These are phyloP conservation scores for Cenchrus fungigraminus DNA, from an alignment of 176 grass and related monocot species.

Conservation along the genomic window DNA sequence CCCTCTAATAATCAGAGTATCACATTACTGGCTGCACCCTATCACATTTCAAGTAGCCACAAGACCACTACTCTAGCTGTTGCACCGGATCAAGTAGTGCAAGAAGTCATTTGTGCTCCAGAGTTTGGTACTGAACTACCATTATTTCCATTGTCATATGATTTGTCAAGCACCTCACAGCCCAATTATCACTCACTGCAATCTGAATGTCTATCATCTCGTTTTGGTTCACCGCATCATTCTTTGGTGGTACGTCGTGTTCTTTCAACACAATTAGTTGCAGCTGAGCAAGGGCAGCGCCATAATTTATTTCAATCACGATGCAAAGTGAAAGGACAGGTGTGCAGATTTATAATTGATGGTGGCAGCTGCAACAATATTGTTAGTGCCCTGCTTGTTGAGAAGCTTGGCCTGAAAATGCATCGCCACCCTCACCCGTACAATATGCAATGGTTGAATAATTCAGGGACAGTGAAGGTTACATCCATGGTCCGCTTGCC, in stretches of 20 bases:
- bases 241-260: not conserved
- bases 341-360: not conserved
- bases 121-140: not conserved
- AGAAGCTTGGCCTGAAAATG: no score
- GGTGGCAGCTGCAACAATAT: no score
- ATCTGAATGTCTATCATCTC: not conserved
- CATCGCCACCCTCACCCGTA: no score
- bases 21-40: not conserved
- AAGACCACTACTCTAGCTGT: not conserved
- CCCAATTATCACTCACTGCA: not conserved
- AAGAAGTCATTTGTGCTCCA: not conserved
- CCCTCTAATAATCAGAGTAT: not conserved
- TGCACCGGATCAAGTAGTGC: not conserved
- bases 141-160: not conserved
- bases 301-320: not conserved
- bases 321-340: not conserved
- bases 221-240: not conserved
- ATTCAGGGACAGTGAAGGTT: no score
- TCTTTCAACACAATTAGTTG: slow-evolving; percentile 6
- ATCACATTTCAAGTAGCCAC: not conserved
- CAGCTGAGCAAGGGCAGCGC: not conserved
- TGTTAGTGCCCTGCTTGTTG: no score
- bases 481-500: no score
- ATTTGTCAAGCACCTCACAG: no score
- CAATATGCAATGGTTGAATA: no score